Base-by-base conservation (phyloP, 805 yeast species). In the Sporopachydermia lactativora region DNA sequence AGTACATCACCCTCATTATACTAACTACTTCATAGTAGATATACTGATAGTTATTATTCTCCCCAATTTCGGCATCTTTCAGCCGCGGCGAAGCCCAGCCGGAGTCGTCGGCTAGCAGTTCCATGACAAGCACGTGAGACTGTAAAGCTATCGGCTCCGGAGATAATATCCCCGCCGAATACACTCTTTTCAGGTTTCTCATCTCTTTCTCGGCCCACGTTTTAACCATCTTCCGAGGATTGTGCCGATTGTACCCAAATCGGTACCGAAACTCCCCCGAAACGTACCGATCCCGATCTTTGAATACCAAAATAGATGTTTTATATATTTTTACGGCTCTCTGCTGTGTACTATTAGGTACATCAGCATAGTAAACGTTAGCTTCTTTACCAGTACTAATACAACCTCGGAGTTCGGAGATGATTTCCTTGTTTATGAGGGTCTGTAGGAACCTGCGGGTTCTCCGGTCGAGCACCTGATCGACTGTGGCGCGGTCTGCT, bases 131-230 rank as follows among this genome's bases (percentile, higher is more conserved):
- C 2, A 92, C 96, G 59, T 92, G 96, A 19, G 86, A 74, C 51
- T 84, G 78, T 42, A 92, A 68, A 49, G 84, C 95, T 11, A 85
- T 60, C 1, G 99, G 98, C 54, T 83, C 81, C 0, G 99, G 98
- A 34, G 85, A 80, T n/a, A 94, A 92, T 28, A 92, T 81, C 0
- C 94, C 95, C 42, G 77, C 70, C 37, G 70, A 55, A 56, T 81
- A 64, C 15, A 92, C 66, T 53, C 99, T 71, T 57, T 84, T 89
- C 58, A 92, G 67, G 55, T 92, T 92, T 42, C 99, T 64, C 49
- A 88, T 89, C 61, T 92, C 99, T 55, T 92, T 92, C 57, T 92
- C 98, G 0, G 98, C 97, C 99, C 99, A 92, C 17, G 88, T 71
- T 58, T 84, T 85, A 46, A 92, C 95, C 96, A 92, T 89, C 55